Evolutionary conservation across 768 basidiomycete species (phyloP).

Genomic region (Suillus variegatus): DNA sequence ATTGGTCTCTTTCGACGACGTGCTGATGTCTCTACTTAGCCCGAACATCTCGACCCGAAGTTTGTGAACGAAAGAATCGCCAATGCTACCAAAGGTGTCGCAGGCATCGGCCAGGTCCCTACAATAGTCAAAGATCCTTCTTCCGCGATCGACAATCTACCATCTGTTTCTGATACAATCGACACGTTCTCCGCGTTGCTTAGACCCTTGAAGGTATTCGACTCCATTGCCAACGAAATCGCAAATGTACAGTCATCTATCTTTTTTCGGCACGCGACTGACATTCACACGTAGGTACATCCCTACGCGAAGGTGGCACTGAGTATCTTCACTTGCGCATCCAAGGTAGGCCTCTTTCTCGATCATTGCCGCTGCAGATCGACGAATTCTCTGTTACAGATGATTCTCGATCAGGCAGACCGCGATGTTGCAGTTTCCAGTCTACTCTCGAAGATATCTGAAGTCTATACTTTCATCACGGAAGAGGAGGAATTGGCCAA

Average conservation of each 20-base stretch:
- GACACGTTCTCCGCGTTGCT: neutral
- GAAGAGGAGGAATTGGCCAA: neutral
- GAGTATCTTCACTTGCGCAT: neutral
- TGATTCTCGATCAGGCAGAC: neutral
- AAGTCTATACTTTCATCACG: neutral
- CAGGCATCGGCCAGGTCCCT: neutral
- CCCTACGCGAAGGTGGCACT: neutral
- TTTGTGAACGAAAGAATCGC: neutral
- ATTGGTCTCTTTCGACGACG: neutral
- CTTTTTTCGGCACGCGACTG: neutral
- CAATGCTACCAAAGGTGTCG: neutral
- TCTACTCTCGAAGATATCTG: conserved; percentile 1
- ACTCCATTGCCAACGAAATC: neutral
- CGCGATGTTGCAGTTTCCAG: neutral
- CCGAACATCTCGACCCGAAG: neutral
- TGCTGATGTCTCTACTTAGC: neutral
- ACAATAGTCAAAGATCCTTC: neutral
- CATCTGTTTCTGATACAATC: neutral
- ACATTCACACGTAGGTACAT: neutral
- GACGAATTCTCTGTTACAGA: neutral
- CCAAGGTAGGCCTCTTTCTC: neutral
- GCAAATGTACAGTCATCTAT: neutral
- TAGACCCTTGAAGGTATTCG: neutral
- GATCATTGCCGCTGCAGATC: fast-evolving
- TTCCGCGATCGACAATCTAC: neutral